A percentile compares a stretch with the other conserved stretches of the same genome.
phyloP scores from a whole-genome alignment of 768 basidiomycete species.

The Tulasnella sp. region DNA sequence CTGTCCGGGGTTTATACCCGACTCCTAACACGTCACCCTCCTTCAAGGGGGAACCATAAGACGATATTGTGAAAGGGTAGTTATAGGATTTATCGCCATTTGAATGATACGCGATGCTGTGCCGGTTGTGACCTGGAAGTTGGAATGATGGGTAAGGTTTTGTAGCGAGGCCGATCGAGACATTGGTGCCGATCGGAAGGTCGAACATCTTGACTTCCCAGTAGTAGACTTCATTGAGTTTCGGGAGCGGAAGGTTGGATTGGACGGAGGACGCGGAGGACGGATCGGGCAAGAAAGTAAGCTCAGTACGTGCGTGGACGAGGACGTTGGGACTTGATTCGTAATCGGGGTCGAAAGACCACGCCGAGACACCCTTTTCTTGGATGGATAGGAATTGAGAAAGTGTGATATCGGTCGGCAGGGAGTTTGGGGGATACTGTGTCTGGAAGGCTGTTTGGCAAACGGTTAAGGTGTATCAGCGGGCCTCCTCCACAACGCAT shows the following conservation, averaged over 20 bases:
- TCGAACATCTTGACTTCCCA: slow-evolving; percentile 99
- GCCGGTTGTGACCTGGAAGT: slow-evolving; percentile 71
- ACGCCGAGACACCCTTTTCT: slow-evolving; percentile 98
- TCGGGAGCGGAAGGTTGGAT: slow-evolving; percentile 92
- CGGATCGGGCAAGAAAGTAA: slow-evolving; percentile 95
- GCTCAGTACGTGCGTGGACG: slow-evolving; percentile 91
- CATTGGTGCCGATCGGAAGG: slow-evolving; percentile 72
- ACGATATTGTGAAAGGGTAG: slow-evolving; percentile 79
- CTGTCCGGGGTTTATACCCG: slow-evolving; percentile 90
- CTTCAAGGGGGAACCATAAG: slow-evolving; percentile 74
- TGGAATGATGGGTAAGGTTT: slow-evolving; percentile 96
- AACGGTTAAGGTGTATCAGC: not conserved
- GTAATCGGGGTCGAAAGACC: slow-evolving; percentile 98
- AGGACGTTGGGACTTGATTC: slow-evolving; percentile 86
- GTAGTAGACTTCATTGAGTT: slow-evolving; percentile 98
- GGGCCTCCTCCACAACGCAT: no score
- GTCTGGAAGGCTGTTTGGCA: slow-evolving; percentile 56
- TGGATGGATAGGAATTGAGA: slow-evolving; percentile 98
- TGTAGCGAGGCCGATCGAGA: slow-evolving; percentile 90
- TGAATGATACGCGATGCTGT: slow-evolving; percentile 91
- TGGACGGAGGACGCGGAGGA: slow-evolving; percentile 90
- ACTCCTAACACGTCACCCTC: slow-evolving; percentile 95
- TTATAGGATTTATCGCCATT: slow-evolving; percentile 97
- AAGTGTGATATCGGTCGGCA: slow-evolving; percentile 93
- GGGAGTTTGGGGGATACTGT: slow-evolving; percentile 90